Evolutionary conservation across 345 rosid species (phyloP), one percentile per base, ranked within the genome.

Genomic region (Crucihimalaya himalaica): DNA sequence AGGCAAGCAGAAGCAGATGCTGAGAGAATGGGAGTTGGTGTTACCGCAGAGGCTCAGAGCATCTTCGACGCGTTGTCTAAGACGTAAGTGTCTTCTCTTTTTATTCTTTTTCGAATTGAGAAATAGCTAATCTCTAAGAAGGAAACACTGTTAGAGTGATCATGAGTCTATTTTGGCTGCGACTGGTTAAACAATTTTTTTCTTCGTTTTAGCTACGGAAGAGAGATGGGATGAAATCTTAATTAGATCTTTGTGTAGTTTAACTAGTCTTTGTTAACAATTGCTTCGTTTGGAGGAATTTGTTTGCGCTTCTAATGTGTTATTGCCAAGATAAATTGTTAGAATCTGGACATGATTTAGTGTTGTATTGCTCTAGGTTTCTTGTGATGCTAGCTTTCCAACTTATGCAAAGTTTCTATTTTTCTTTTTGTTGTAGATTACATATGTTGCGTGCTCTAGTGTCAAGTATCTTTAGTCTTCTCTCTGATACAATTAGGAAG

Each of bases 1-100:
- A 90, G 97, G 87, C 93, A 88, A 79, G 97, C 97, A 3, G 97
- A 95, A 79, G 78, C 84, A 48, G 94, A 87, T 10, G 92, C 97
- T 28, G 89, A 87, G 83, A 90, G 96, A 75, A 68, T 92, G 75
- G 99, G 97, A 27, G 96, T 95, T 42, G 99, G 97, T 59, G 99
- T 92, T 50, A 95, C 97, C 8, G 70, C 75, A 21, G 97, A 95
- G 75, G 99, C 97, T 0, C 99, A 95, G 83, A 83, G 66, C 68
- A 82, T 95, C 68, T 95, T 86, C 58, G 96, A 95, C 71, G 97
- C 96, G 47, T 82, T 92, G 84, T 90, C 91, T 70, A 95, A 92
- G 83, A 95, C 99, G 99, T 92, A 84, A 74, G 23, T 3, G 40
- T 28, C 62, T 57, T 66, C 14, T 29, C 16, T 47, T 57, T 28